These are phyloP conservation scores for Gymnopus androsaceus DNA, from an alignment of 1,284 basidiomycete species.

Conservation along the genomic window DNA sequence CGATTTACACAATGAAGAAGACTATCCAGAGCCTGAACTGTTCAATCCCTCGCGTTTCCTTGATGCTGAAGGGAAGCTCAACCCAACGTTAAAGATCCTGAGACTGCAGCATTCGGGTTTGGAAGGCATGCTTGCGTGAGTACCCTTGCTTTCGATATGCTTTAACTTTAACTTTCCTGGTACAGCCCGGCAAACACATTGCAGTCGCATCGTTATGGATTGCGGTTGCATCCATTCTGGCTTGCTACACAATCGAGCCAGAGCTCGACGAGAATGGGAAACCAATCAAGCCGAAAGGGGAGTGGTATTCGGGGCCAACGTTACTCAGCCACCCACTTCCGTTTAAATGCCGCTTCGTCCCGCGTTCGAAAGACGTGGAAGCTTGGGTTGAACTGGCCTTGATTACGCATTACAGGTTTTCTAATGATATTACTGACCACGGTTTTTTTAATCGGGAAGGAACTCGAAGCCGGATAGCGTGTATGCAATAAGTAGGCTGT, in stretches of 20 bases:
- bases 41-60: constrained; percentile 8
- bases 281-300: constrained; percentile 16
- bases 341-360: constrained; percentile 11
- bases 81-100: constrained; percentile 8
- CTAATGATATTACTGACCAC: too few species aligned
- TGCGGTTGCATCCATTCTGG: constrained; percentile 22
- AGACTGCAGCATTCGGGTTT: constrained; percentile 6
- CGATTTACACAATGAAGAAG: constrained; percentile 9
- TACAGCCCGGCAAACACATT: constrained; percentile 23
- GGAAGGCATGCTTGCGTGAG: constrained; percentile 27
- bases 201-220: constrained; percentile 25
- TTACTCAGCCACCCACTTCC: constrained; percentile 7
- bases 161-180: too few species aligned
- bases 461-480: too few species aligned
- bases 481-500: too few species aligned
- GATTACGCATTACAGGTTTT: too few species aligned
- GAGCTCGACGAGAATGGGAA: constrained; percentile 21
- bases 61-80: not conserved
- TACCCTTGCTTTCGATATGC: not conserved
- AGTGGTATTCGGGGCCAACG: constrained; percentile 9
- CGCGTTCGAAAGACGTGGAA: constrained; percentile 7
- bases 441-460: too few species aligned
- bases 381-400: too few species aligned
- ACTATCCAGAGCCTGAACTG: constrained; percentile 4
- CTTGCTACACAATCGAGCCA: constrained; percentile 24